A percentile compares a stretch with the other conserved stretches of the same genome.
Conservation (phyloP, 352 stramenopile species). For the Phytophthora litchii region DNA sequence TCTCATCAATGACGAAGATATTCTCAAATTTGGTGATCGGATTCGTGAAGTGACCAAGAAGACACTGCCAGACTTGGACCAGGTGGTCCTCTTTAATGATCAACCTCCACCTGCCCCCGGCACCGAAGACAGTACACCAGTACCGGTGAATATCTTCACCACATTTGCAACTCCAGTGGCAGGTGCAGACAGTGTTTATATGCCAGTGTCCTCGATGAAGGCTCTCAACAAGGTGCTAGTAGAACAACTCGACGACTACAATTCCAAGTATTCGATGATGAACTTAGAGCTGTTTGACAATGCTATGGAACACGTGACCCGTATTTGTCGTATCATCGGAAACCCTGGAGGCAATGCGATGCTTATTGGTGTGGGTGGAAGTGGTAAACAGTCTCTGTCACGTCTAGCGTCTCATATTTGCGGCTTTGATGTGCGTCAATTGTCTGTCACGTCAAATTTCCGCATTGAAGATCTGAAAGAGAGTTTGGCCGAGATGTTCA, state of each 20-base stretch:
- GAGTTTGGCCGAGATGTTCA: conserved; percentile 96
- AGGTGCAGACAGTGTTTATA: conserved; percentile 74
- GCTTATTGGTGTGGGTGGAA: conserved; percentile 97
- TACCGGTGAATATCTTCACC: conserved; percentile 93
- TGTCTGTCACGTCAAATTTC: conserved; percentile 96
- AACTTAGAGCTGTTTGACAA: conserved; percentile 98
- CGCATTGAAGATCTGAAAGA: conserved; percentile 97
- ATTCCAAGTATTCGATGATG: conserved; percentile 98
- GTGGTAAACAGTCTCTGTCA: conserved; percentile 97
- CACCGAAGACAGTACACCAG: conserved; percentile 25
- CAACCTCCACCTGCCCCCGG: conserved; percentile 33
- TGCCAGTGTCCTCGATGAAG: conserved; percentile 81
- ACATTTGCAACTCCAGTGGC: conserved; percentile 90
- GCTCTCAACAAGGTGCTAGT: conserved; percentile 91
- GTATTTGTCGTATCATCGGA: conserved; percentile 96
- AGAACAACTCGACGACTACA: conserved; percentile 96
- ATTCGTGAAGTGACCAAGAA: conserved; percentile 95
- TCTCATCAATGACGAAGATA: conserved; percentile 95
- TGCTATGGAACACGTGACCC: conserved; percentile 96
- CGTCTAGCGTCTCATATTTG: conserved; percentile 96
- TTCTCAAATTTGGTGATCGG: conserved; percentile 91
- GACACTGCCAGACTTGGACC: conserved; percentile 86
- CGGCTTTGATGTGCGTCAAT: conserved; percentile 96
- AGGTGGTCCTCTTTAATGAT: conserved; percentile 86
- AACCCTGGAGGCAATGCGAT: conserved; percentile 97